Evolutionary conservation across 495 filamentous ascomycete species (phyloP), one percentile per base, ranked within the genome.

Genomic region (Acidiella bohemica): DNA sequence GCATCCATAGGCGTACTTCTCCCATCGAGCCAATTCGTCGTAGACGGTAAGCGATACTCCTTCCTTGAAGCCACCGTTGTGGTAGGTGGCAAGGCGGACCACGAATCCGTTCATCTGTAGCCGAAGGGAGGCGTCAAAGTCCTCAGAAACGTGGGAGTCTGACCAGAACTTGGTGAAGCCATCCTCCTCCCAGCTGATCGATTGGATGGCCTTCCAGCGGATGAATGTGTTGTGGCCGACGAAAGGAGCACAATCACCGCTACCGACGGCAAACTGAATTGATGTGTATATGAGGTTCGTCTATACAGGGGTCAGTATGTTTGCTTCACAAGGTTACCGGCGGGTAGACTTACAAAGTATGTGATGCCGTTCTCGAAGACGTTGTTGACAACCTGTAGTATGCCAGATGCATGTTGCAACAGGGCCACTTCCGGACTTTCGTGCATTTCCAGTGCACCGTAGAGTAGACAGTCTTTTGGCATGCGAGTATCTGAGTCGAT

Each of bases 1-100:
- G 57, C 81, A 87, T n/a, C 81, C 81, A 53, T 85, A 87, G 5
- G 81, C 81, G 58, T 86, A 86, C 58, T 86, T 86, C 51, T 86
- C 81, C 81, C 81, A 86, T 25, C 81, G 76, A 4, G 78, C 75
- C 18, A 87, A 62, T 54, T 87, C 81, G 56, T 87, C 81, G 58
- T 87, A 87, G 21, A 87, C 81, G 8, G 81, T 87, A 7, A 87
- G 66, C 6, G 81, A 87, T 16, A 87, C 81, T 44, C 81, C 81
- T 55, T 87, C 81, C 57, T 85, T 85, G 64, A 84, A 87, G 33
- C 78, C 81, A 18, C 80, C 72, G 38, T 72, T 72, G 19, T 75
- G 70, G 66, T 79, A 87, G 9, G 77, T 72, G 18, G 73, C 81
- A 0, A 85, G 66, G 9, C 81, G 77, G 45, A 86, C 73, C 46